Evolutionary conservation across 495 filamentous ascomycete genomes (phyloP), one percentile per base, ranked within the genome.

Genomic region (Penicillium roqueforti): DNA sequence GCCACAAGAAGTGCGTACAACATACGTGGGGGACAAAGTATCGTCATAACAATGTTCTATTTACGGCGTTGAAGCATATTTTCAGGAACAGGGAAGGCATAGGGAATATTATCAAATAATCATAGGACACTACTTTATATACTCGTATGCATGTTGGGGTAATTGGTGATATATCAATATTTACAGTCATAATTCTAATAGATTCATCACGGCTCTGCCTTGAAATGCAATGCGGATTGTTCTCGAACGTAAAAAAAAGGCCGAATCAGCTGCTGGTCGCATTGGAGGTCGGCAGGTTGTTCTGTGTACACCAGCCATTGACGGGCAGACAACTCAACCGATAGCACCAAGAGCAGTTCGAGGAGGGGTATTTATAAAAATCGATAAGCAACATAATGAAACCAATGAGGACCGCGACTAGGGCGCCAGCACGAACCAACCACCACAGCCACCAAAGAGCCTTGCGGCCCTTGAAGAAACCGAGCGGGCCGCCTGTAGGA

Each of bases 391-490:
- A 73, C 36, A 95, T 66, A 59, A 96, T 89, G 61, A 97, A 93
- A 4, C 84, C 85, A 46, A 95, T 76, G 4, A 93, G 67, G 3
- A 91, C 85, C 13, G 82, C 82, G 7, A 95, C 81, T 49, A 97
- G 71, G n/a, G 87, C 87, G 6, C 79, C 90, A 8, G 82, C 87
- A 9, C 93, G 79, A 13, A 96, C 80, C 20, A 97, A 69, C 93
- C 93, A 98, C 92, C 95, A 98, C 9, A 74, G 87, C 93, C 93
- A 98, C 93, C 93, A 98, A 1, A 95, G 72, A 22, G 89, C 87
- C 68, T 92, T 95, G 5, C 93, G 79, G 19, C 89, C 90, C 67
- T 88, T 90, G 77, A 98, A 97, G 70, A 97, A 97, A 3, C 80
- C 81, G 1, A 91, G 60, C 0, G 89, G 89, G 51, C 82, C 78